Evolutionary conservation across 23 red algal species (phyloP).

Genomic region (Chondrus crispus): DNA sequence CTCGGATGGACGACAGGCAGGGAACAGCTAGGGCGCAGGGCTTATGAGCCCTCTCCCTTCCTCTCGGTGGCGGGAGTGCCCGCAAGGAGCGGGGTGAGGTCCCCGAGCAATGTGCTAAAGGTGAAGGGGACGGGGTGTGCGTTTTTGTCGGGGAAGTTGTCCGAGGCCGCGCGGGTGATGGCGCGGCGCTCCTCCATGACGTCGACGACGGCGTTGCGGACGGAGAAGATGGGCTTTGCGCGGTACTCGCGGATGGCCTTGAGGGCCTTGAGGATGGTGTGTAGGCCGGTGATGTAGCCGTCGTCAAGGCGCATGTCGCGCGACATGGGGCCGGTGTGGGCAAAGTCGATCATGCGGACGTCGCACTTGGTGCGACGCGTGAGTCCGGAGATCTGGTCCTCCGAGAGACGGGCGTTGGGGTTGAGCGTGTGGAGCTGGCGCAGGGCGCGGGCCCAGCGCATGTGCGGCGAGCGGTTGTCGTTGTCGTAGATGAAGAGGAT

Average conservation of each 20-base stretch:
- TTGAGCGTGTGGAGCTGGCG: constrained; percentile 11
- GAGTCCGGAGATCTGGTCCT: constrained; percentile 48
- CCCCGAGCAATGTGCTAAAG: neutral
- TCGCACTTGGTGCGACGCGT: constrained; percentile 39
- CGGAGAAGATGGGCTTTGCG: constrained; percentile 48
- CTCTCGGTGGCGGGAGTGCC: neutral
- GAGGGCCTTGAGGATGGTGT: constrained; percentile 44
- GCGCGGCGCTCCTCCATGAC: constrained; percentile 15
- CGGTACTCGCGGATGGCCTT: constrained; percentile 24
- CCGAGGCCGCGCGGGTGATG: neutral
- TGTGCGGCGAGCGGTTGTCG: constrained; percentile 57
- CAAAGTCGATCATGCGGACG: constrained; percentile 78
- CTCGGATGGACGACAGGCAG: no score
- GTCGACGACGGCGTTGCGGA: constrained; percentile 35
- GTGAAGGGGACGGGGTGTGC: neutral
- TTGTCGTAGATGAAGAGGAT: constrained; percentile 68
- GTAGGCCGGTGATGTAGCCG: constrained; percentile 53
- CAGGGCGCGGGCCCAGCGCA: constrained; percentile 47
- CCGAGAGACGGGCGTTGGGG: constrained; percentile 27
- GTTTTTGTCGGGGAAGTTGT: no score
- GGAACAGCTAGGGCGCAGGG: no score
- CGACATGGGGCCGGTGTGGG: constrained; percentile 12
- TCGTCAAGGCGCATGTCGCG: constrained; percentile 30
- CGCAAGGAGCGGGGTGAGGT: neutral
- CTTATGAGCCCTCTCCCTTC: no score